Base-by-base conservation (phyloP, 169 alveolate genomes). In the Condylostoma magnum region DNA sequence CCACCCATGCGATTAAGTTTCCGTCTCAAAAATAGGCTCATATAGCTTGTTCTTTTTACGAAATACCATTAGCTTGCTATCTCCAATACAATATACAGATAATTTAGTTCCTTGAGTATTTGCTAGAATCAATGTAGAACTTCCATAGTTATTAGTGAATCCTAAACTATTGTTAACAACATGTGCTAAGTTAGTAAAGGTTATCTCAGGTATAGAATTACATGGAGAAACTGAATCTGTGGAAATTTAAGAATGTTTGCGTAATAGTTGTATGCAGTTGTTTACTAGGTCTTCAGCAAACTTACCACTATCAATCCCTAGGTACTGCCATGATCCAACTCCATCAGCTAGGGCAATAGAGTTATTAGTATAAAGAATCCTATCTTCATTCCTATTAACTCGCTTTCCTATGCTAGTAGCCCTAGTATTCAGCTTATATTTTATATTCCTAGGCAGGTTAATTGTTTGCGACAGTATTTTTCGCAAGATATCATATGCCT, bases 301-400 rank as follows among this genome's bases (percentile, higher is more conserved):
- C 18, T 30, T 51, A 1, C 30, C 15, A 12, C 69, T 57, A 4
- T 27, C 18, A 2, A 57, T 37, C 12, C 69, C 69, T 5, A 57
- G 20, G 30, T 53, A 34, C 5, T 57, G n/a, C 8, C n/a, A 18
- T n/a, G 43, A 27, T 18, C 69, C 51, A 33, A 57, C 69, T 6
- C 69, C 69, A 57, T 57, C 69, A 5, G 69, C 69, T 4, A 57
- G 8, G 5, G 53, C 69, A 0, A 57, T 57, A 2, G 51, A 22
- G n/a, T 28, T 28, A 5, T 25, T 33, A 15, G 69, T 28, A 18
- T 22, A 33, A 57, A 57, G 38, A 57, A n/a, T n/a, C 18, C 53
- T 51, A 57, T 57, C 69, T 37, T 57, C 69, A 36, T 37, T 37
- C 30, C 6, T 28, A n/a, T n/a, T n/a, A n/a, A n/a, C n/a, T n/a